Base-by-base conservation (phyloP, 2,329 filamentous ascomycete species). In the Talaromyces sp. region DNA sequence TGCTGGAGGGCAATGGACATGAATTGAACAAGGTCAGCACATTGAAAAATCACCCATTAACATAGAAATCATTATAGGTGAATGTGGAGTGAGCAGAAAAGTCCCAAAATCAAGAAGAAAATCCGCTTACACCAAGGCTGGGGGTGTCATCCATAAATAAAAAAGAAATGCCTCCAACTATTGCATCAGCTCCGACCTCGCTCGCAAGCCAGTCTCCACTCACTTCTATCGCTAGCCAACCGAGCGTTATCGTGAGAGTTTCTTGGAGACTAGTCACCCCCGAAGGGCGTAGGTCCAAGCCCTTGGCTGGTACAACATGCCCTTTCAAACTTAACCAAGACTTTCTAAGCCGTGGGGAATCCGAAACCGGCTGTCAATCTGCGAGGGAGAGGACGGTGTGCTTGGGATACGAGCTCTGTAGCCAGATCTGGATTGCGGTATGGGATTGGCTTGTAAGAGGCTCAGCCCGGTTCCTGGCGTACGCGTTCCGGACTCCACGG, bases 101-200 rank as follows among this genome's bases (percentile, higher is more conserved):
- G 29, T 32, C 14, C 42, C 24, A 40, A 56, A 52, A 51, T 30
- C 16, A 40, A 56, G 37, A 42, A 39, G 41, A 42, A 49, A 39
- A 29, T n/a, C 29, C 13, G 22, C 37, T 16, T 19, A 29, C 35
- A 22, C 19, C 44, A 27, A 27, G 24, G 49, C 24, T 33, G 37
- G 35, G 49, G 46, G 41, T 9, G 29, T n/a, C 41, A 30, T 37
- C 45, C 40, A 41, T 46, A 27, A 27, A 43, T 56, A 56, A 44
- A 56, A 51, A 54, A 54, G 50, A 16, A 29, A 48, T 17, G 20
- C 35, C 41, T 40, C 19, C 24, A 8, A 47, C 30, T 22, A 30
- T 29, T 22, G 30, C 37, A 39, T 42, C 37, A 24, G 51, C 58
- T 58, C 57, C 57, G 57, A 60, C 53, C 52, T 60, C 57, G 57